Conservation (phyloP, 1,284 basidiomycete species). For the Porodaedalea pini region DNA sequence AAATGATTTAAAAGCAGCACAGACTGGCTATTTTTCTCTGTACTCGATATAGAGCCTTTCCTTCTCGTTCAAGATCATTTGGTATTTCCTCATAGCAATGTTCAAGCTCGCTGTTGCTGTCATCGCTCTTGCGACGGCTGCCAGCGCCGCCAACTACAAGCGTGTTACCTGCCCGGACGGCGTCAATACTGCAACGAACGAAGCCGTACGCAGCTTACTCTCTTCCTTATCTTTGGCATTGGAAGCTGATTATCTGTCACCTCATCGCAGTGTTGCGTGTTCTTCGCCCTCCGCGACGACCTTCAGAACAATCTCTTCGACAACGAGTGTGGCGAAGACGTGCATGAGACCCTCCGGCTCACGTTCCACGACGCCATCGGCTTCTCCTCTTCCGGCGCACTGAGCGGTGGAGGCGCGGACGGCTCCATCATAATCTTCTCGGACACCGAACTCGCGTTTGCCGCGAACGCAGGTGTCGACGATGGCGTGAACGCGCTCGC, state of each 20-base stretch:
- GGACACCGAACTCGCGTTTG: constrained; percentile 22
- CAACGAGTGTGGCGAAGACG: constrained; percentile 23
- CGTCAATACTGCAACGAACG: constrained; percentile 19
- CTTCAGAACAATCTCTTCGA: constrained; percentile 24
- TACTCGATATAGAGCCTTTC: neutral
- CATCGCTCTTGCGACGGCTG: constrained; percentile 9
- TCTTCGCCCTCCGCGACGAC: constrained; percentile 25
- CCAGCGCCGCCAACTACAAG: constrained; percentile 17
- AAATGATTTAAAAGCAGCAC: neutral
- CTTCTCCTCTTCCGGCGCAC: constrained; percentile 20
- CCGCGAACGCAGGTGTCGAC: constrained; percentile 30
- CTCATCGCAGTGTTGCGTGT: constrained; percentile 21
- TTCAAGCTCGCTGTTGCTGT: neutral
- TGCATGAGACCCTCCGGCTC: constrained; percentile 24
- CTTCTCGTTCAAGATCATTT: neutral
- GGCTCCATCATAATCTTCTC: constrained; percentile 22
- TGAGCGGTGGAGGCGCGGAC: constrained; percentile 18
- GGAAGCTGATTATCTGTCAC: neutral
- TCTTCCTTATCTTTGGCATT: neutral
- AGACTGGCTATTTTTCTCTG: neutral
- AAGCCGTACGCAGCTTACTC: constrained; percentile 6
- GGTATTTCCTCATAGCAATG: neutral
- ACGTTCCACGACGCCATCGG: constrained; percentile 29
- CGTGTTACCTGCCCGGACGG: constrained; percentile 24
- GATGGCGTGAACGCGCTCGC: constrained; percentile 27